Conservation (phyloP, 1,284 basidiomycete species). For the Cutaneotrichosporon sp. region DNA sequence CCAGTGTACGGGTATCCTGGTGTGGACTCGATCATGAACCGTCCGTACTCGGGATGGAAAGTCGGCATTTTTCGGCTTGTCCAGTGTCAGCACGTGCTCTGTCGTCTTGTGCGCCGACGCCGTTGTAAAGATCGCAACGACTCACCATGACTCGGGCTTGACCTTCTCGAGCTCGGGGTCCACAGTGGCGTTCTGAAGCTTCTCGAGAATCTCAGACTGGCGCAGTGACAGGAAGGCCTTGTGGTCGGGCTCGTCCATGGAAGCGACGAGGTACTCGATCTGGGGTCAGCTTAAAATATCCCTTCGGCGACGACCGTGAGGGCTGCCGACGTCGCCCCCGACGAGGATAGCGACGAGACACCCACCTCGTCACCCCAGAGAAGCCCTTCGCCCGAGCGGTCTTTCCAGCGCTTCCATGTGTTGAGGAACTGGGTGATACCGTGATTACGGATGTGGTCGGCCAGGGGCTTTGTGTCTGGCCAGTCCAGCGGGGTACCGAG, state of each 20-base stretch:
- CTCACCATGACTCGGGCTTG: constrained; percentile 37
- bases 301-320: no score
- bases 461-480: constrained; percentile 81
- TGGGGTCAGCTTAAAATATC: constrained; percentile 47
- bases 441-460: constrained; percentile 85
- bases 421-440: constrained; percentile 94
- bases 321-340: no score
- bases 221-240: constrained; percentile 77
- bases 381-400: constrained; percentile 82
- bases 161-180: constrained; percentile 59
- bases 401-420: constrained; percentile 87
- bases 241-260: constrained; percentile 76
- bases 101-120: no score
- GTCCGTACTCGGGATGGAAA: constrained; percentile 98
- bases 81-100: background rate
- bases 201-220: constrained; percentile 87
- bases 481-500: constrained; percentile 92
- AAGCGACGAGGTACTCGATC: constrained; percentile 96
- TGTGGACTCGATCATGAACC: constrained; percentile 98
- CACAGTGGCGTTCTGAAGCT: constrained; percentile 65
- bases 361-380: constrained; percentile 98
- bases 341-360: no score
- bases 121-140: no score
- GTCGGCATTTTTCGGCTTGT: constrained; percentile 70
- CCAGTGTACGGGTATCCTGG: constrained; percentile 92